Evolutionary conservation across 2,329 filamentous ascomycete species (phyloP).

Genomic region (Myriosclerotinia duriaeana): DNA sequence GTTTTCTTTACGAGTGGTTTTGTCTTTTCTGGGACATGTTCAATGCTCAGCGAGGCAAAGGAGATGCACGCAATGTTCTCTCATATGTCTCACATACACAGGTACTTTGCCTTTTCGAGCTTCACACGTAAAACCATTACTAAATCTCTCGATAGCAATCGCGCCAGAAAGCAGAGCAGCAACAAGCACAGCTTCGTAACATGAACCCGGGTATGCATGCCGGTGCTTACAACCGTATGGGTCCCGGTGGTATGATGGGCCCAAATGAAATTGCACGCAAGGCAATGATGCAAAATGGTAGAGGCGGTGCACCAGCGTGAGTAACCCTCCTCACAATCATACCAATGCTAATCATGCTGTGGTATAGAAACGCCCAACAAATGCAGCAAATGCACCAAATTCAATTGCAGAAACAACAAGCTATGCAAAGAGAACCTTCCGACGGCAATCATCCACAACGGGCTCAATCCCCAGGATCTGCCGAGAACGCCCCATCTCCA

Average conservation of each 20-base stretch:
- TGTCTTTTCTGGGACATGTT: constrained; percentile 97
- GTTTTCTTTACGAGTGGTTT: constrained; percentile 97
- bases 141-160: constrained; percentile 57
- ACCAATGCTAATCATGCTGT: neutral
- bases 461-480: constrained; percentile 76
- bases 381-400: constrained; percentile 69
- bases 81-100: constrained; percentile 82
- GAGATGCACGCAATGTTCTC: constrained; percentile 61
- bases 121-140: constrained; percentile 25
- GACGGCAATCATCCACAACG: constrained; percentile 70
- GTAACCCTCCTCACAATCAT: constrained; percentile 39
- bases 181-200: constrained; percentile 74
- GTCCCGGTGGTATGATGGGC: constrained; percentile 59
- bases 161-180: constrained; percentile 70
- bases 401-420: constrained; percentile 71
- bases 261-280: constrained; percentile 63
- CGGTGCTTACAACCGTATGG: constrained; percentile 57
- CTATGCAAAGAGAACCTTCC: constrained; percentile 86
- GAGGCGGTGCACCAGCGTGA: constrained; percentile 59
- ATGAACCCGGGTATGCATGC: constrained; percentile 56
- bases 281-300: constrained; percentile 72
- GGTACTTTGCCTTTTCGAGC: constrained; percentile 53
- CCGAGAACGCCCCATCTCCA: constrained; percentile 87
- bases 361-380: constrained; percentile 46
- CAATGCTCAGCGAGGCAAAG: constrained; percentile 72